A percentile compares a stretch with the other conserved stretches of the same genome.
Evolutionary conservation across 495 filamentous ascomycete species (phyloP).

Genomic region (Talaromyces adpressus): DNA sequence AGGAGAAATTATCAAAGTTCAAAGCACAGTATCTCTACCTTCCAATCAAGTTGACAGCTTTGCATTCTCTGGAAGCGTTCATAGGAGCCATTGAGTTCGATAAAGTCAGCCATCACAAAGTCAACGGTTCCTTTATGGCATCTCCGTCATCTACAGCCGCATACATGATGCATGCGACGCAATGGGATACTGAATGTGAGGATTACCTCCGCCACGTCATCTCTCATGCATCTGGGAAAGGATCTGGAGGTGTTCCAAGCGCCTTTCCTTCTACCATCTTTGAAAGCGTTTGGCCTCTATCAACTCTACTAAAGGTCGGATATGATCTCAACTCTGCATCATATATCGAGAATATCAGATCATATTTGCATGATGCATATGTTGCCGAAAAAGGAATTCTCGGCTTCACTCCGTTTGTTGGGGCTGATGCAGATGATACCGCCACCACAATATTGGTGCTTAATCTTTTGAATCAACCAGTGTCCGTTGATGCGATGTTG

Average conservation of each 20-base stretch:
- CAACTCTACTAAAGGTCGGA: conserved; percentile 12
- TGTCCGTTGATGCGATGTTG: conserved; percentile 21
- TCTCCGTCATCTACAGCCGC: conserved; percentile 44
- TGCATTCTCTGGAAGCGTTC: conserved; percentile 45
- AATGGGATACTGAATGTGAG: conserved; percentile 35
- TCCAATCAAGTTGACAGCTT: conserved; percentile 18
- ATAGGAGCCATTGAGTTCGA: conserved; percentile 37
- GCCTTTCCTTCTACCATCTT: conserved; percentile 21
- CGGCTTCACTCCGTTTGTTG: conserved; percentile 22
- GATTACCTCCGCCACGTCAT: conserved; percentile 21
- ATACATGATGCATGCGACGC: conserved; percentile 31
- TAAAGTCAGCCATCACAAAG: conserved; percentile 34
- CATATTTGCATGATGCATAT: conserved; percentile 2
- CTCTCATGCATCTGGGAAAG: conserved; percentile 20
- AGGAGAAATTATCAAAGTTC: conserved; percentile 21
- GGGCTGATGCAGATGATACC: conserved; percentile 43
- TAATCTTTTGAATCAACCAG: conserved; percentile 18
- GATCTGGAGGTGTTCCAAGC: conserved; percentile 25
- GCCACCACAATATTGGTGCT: conserved; percentile 32
- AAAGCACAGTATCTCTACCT: conserved; percentile 22
- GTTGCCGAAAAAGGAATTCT: conserved; percentile 11
- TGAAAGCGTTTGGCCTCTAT: conserved; percentile 29
- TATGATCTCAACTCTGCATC: not conserved
- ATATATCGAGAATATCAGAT: not conserved
- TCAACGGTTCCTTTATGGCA: conserved; percentile 35